A percentile compares a stretch with the other conserved stretches of the same genome.
Conservation (phyloP, 2,329 filamentous ascomycete species). For the Fusarium aywerte region DNA sequence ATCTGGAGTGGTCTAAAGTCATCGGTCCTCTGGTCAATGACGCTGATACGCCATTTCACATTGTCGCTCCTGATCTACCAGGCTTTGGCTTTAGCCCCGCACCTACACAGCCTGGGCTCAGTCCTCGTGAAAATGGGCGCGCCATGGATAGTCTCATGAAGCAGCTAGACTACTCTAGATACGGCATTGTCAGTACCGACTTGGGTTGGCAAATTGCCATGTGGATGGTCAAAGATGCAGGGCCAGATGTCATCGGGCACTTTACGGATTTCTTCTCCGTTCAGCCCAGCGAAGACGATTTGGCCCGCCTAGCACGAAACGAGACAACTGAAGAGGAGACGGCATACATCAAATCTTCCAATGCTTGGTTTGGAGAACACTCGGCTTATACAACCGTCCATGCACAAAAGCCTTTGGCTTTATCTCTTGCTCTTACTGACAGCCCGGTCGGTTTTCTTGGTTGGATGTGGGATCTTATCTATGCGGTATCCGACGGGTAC, state of each 20-base stretch:
- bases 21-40: not conserved
- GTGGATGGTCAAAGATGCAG: not conserved
- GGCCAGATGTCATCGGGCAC: not conserved
- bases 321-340: conserved; percentile 10
- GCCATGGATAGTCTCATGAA: conserved; percentile 55
- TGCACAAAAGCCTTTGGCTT: conserved; percentile 2
- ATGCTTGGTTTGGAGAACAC: conserved; percentile 10
- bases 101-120: conserved; percentile 45
- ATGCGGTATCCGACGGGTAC: conserved; percentile 11
- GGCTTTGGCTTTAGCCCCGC: conserved; percentile 57
- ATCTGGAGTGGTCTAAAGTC: conserved; percentile 9
- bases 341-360: not conserved
- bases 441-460: conserved; percentile 18
- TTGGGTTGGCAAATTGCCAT: conserved; percentile 33
- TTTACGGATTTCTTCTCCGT: conserved; percentile 1
- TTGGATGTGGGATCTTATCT: conserved; percentile 26
- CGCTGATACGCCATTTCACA: conserved; percentile 51
- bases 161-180: conserved; percentile 52
- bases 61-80: conserved; percentile 58
- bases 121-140: conserved; percentile 44
- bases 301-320: not conserved
- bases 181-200: conserved; percentile 47
- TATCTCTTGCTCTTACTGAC: conserved; percentile 8
- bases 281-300: conserved; percentile 4
- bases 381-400: not conserved